Conservation (phyloP, 768 basidiomycete genomes). For the Holtermanniella nyarrowii region DNA sequence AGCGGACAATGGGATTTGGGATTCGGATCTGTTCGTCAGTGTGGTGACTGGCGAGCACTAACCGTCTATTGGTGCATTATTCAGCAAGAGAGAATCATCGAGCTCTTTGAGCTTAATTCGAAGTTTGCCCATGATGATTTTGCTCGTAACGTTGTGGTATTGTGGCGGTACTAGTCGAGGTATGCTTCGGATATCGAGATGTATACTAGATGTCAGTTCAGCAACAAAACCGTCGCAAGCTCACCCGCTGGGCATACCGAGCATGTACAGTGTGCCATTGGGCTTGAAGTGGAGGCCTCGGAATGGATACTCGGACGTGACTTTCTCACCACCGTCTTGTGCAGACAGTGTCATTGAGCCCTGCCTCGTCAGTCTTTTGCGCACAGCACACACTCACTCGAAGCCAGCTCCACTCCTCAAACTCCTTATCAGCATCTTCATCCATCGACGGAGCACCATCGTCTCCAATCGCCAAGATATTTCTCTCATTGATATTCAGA, state of each 20-base stretch:
- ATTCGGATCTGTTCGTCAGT: background rate
- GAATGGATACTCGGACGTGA: conserved; percentile 27
- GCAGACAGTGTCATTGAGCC: conserved; percentile 14
- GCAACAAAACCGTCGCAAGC: too few species aligned
- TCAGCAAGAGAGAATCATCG: conserved; percentile 14
- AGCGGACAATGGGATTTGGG: conserved; percentile 24
- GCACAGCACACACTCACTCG: conserved; percentile 2
- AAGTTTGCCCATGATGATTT: conserved; percentile 31
- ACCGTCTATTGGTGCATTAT: conserved; percentile 23
- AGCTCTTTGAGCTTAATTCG: conserved; percentile 25
- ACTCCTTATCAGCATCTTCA: background rate
- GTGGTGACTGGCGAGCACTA: conserved; percentile 3
- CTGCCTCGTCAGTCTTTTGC: conserved; percentile 2
- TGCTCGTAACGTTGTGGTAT: conserved; percentile 12
- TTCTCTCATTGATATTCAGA: conserved; percentile 13
- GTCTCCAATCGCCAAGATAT: conserved; percentile 7
- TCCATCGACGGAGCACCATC: background rate
- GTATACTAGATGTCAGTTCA: conserved; percentile 1
- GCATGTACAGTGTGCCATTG: conserved; percentile 34
- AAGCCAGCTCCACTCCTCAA: conserved; percentile 31
- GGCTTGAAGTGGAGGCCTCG: conserved; percentile 31
- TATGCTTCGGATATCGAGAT: conserved; percentile 33
- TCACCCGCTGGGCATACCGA: conserved; percentile 28
- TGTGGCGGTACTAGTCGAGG: conserved; percentile 15
- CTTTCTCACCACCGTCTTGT: background rate